phyloP scores from a whole-genome alignment of 2,329 filamentous ascomycete genomes.

The Sporothrix brasiliensis region DNA sequence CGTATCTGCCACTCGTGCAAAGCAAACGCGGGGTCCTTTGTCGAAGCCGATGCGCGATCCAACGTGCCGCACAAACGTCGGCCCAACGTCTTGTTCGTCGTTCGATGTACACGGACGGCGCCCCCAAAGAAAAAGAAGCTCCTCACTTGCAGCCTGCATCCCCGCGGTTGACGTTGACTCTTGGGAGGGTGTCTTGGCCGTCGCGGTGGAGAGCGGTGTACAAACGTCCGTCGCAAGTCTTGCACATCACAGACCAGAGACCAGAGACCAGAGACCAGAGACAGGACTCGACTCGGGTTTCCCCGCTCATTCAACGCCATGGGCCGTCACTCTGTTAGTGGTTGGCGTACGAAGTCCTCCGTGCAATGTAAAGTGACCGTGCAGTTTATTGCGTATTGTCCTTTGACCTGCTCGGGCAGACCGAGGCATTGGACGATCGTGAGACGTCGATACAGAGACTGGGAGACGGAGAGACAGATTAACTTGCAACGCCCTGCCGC shows the following conservation, averaged over 20 bases:
- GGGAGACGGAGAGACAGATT: not conserved
- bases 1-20: not conserved
- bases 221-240: too few relatives aligned
- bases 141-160: too few relatives aligned
- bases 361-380: too few relatives aligned
- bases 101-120: too few relatives aligned
- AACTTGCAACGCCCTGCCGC: not conserved
- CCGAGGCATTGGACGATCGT: not conserved
- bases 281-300: not conserved
- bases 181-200: too few relatives aligned
- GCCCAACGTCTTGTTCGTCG: too few relatives aligned
- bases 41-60: not conserved
- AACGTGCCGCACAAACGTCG: not conserved
- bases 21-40: conserved; percentile 13
- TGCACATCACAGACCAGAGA: too few relatives aligned
- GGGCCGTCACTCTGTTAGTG: not conserved
- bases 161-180: too few relatives aligned
- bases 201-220: too few relatives aligned
- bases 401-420: not conserved
- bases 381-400: too few relatives aligned
- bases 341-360: not conserved
- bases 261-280: too few relatives aligned
- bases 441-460: not conserved
- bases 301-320: not conserved
- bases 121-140: too few relatives aligned